A percentile compares a stretch with the other conserved stretches of the same genome.
Evolutionary conservation across 805 yeast genomes (phyloP).

Genomic region (Ascoidea tarda): DNA sequence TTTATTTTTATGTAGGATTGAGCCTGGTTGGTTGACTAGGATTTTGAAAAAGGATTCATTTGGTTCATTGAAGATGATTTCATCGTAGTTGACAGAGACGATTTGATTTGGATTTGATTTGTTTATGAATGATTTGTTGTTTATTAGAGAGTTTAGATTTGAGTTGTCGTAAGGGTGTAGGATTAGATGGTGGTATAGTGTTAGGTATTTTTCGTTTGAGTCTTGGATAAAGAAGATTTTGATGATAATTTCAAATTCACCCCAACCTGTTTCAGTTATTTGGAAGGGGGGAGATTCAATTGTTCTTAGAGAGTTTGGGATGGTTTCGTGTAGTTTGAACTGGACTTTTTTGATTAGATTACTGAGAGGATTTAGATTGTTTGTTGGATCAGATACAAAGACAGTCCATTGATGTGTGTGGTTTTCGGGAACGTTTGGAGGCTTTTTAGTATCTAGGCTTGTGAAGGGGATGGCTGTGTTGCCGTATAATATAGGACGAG

Average conservation of each 20-base stretch:
- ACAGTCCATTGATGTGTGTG: constrained; percentile 97
- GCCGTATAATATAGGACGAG: constrained; percentile 74
- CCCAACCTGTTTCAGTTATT: constrained; percentile 98
- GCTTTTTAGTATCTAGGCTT: constrained; percentile 24
- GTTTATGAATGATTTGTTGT: not conserved
- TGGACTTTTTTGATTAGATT: constrained; percentile 81
- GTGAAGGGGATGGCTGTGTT: constrained; percentile 62
- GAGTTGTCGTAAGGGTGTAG: constrained; percentile 65
- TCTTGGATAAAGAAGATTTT: constrained; percentile 80
- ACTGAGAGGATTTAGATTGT: constrained; percentile 55
- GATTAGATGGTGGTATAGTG: constrained; percentile 77
- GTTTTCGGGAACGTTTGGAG: constrained; percentile 60
- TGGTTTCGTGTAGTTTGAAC: constrained; percentile 91
- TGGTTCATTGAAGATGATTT: constrained; percentile 89
- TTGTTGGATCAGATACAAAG: constrained; percentile 66
- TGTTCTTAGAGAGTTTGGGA: constrained; percentile 72
- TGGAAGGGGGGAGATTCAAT: constrained; percentile 87
- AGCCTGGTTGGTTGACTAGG: constrained; percentile 53
- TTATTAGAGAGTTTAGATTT: constrained; percentile 1
- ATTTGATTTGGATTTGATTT: constrained; percentile 22
- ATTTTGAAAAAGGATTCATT: constrained; percentile 77
- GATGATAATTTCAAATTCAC: constrained; percentile 89
- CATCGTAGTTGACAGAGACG: constrained; percentile 64
- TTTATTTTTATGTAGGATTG: constrained; percentile 30
- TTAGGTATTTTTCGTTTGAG: constrained; percentile 76